A percentile compares a stretch with the other conserved stretches of the same genome.
Evolutionary conservation across 2,329 filamentous ascomycete species (phyloP).

Genomic region (Trichoderma guizhouense): DNA sequence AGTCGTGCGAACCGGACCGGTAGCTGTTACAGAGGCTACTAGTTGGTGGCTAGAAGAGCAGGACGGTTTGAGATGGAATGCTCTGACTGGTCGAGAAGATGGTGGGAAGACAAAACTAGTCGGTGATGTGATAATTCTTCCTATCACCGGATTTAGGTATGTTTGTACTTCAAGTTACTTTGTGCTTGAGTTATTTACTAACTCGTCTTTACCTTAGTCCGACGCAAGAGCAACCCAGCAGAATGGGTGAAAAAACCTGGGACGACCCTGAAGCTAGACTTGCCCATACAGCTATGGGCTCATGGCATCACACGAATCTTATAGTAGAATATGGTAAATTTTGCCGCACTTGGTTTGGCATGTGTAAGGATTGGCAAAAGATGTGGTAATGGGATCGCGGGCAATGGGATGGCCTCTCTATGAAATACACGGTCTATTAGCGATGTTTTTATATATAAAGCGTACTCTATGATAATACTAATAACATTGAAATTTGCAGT

Average conservation of each 20-base stretch:
- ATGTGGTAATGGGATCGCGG: neutral
- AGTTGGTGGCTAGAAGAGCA: conserved; percentile 22
- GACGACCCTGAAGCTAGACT: conserved; percentile 23
- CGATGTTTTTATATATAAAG: neutral
- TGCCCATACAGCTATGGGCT: conserved; percentile 24
- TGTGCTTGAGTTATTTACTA: neutral
- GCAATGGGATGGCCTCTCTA: neutral
- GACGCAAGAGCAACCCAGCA: conserved; percentile 22
- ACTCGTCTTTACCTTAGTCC: conserved; percentile 4
- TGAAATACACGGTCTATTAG: neutral
- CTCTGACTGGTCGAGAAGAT: conserved; percentile 23
- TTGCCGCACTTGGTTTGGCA: conserved; percentile 24
- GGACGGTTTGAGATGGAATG: conserved; percentile 26
- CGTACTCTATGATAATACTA: neutral
- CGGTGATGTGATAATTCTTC: conserved; percentile 24
- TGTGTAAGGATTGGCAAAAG: conserved; percentile 25
- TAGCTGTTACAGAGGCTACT: conserved; percentile 24
- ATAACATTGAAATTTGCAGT: no score
- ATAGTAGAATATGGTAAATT: conserved; percentile 26
- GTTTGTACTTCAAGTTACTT: neutral
- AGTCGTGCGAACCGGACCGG: conserved; percentile 24
- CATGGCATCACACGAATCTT: conserved; percentile 24
- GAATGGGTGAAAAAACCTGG: conserved; percentile 24
- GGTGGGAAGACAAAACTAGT: conserved; percentile 24
- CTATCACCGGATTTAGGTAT: conserved; percentile 27